phyloP scores from a whole-genome alignment of 1,139 yeast genomes.

The Yamadazyma trypodendri region DNA sequence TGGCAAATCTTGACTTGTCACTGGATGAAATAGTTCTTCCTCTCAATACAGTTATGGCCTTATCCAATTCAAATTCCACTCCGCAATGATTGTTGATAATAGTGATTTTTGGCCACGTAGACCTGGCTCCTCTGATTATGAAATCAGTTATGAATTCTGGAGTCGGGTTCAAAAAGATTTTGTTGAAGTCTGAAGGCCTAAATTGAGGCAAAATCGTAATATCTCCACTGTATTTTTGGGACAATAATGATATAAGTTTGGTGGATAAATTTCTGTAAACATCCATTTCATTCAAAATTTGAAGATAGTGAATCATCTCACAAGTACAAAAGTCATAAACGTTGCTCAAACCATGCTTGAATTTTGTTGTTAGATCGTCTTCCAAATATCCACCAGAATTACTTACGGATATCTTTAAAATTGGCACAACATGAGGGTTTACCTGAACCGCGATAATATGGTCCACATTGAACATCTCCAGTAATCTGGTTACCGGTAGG shows the following conservation, averaged over 20 bases:
- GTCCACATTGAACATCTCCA: conserved; percentile 95
- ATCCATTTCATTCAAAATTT: conserved; percentile 72
- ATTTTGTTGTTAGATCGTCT: conserved; percentile 53
- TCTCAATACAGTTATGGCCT: conserved; percentile 65
- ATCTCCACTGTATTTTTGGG: conserved; percentile 91
- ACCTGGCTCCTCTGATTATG: conserved; percentile 78
- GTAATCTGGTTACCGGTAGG: conserved; percentile 80
- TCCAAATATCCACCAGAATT: conserved; percentile 72
- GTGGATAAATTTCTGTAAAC: conserved; percentile 70
- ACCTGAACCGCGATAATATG: conserved; percentile 97
- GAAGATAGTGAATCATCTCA: conserved; percentile 77
- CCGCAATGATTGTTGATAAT: conserved; percentile 86
- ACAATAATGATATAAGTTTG: conserved; percentile 68
- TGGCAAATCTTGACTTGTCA: conserved; percentile 20
- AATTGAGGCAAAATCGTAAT: conserved; percentile 86
- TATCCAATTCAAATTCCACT: conserved; percentile 83
- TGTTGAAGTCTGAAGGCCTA: conserved; percentile 54
- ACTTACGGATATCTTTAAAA: conserved; percentile 64
- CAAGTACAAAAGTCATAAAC: conserved; percentile 60
- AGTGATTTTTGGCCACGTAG: conserved; percentile 90
- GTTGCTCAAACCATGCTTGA: conserved; percentile 54
- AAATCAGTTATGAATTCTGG: conserved; percentile 71
- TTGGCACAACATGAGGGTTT: conserved; percentile 92
- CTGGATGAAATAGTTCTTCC: conserved; percentile 57
- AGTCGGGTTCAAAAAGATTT: conserved; percentile 76